phyloP scores from a whole-genome alignment of 805 yeast species.

The Spathaspora arborariae region DNA sequence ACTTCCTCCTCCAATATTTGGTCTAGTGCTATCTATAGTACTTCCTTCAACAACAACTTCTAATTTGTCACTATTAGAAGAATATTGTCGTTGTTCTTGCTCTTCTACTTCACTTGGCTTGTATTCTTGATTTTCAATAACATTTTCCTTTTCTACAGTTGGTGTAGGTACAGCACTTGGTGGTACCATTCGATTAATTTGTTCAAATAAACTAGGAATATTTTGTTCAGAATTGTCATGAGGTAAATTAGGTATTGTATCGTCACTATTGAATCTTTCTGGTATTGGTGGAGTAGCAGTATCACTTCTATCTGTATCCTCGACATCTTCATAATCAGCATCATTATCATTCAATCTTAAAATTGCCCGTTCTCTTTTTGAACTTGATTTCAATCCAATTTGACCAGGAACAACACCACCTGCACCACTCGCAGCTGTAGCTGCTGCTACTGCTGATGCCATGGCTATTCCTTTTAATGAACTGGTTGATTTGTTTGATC shows the following conservation, averaged over 20 bases:
- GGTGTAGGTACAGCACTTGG: constrained; percentile 7
- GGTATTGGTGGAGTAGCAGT: constrained; percentile 8
- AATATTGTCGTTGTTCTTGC: background rate
- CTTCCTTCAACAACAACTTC: constrained; percentile 2
- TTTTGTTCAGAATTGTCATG: constrained; percentile 3
- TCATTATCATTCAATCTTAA: constrained; percentile 35
- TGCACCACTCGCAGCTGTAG: background rate
- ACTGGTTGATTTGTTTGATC: constrained; percentile 28
- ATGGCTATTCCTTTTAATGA: constrained; percentile 30
- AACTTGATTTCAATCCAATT: constrained; percentile 33
- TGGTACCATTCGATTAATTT: constrained; percentile 8
- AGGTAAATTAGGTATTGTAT: constrained; percentile 1
- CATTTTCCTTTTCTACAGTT: constrained; percentile 3
- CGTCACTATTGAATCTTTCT: constrained; percentile 10
- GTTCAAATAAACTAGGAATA: constrained; percentile 9
- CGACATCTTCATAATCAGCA: constrained; percentile 35
- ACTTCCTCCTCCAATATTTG: background rate
- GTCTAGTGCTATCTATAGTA: background rate
- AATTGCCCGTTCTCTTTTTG: constrained; percentile 37
- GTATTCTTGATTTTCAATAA: constrained; percentile 1
- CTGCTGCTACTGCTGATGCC: background rate
- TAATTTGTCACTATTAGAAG: background rate
- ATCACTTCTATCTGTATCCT: constrained; percentile 13
- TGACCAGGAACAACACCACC: constrained; percentile 3
- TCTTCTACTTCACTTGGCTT: constrained; percentile 2